These are phyloP conservation scores for Debaryomycetaceae sp. DNA, from an alignment of 1,139 yeast genomes.

Conservation along the genomic window DNA sequence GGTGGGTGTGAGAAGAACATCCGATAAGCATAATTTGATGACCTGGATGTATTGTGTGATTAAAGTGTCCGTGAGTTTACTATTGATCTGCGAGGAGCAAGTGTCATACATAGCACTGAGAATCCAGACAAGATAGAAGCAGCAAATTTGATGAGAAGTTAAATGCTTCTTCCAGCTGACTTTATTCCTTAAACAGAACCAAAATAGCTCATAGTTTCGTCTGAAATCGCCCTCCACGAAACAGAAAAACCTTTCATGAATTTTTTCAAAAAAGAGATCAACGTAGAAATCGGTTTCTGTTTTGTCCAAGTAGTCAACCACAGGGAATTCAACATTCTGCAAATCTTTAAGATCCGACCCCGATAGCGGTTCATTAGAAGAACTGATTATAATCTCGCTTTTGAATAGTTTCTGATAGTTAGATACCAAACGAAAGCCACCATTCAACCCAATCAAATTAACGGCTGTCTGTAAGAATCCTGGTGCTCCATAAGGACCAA, in stretches of 20 bases:
- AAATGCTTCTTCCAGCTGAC: background rate
- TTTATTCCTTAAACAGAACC: slow-evolving; percentile 4
- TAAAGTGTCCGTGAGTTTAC: slow-evolving; percentile 11
- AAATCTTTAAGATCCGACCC: background rate
- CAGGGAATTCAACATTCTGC: slow-evolving; percentile 6
- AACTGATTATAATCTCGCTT: slow-evolving; percentile 5
- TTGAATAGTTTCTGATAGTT: slow-evolving; percentile 3
- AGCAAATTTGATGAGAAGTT: slow-evolving; percentile 28
- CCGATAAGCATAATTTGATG: slow-evolving; percentile 36
- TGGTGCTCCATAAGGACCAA: slow-evolving; percentile 12
- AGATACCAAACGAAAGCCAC: background rate
- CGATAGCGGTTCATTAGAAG: slow-evolving; percentile 6
- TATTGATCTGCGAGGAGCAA: slow-evolving; percentile 1
- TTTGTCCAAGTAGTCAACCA: slow-evolving; percentile 7
- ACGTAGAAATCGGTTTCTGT: slow-evolving; percentile 22
- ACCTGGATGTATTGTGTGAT: slow-evolving; percentile 17
- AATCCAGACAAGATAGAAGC: slow-evolving; percentile 42
- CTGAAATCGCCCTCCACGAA: background rate
- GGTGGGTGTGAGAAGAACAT: slow-evolving; percentile 38
- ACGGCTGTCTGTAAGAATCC: slow-evolving; percentile 5
- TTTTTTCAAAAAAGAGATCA: background rate
- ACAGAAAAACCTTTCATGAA: background rate
- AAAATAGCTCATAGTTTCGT: slow-evolving; percentile 7
- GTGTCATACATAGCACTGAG: slow-evolving; percentile 16
- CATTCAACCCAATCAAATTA: slow-evolving; percentile 1